Percentiles rank a stretch among this genome's conserved stretches.
Evolutionary conservation across 148 eudicot species (phyloP).

Genomic region (Fagopyrum esculentum): DNA sequence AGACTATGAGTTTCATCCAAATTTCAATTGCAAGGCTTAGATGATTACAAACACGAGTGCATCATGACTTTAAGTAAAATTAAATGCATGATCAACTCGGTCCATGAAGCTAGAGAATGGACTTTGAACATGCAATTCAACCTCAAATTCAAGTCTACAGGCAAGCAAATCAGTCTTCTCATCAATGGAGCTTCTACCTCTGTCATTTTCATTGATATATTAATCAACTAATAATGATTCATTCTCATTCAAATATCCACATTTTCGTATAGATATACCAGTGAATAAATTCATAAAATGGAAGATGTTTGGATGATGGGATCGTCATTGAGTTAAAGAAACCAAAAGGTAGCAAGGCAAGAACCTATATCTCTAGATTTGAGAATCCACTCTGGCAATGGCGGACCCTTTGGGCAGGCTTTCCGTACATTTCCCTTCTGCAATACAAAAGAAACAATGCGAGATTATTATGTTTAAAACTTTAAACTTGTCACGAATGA

Average conservation of each 20-base stretch:
- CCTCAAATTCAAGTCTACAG: background rate
- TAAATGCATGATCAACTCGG: background rate
- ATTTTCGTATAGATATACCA: background rate
- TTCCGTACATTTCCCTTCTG: constrained; percentile 89
- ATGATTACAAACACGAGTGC: background rate
- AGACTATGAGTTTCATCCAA: background rate
- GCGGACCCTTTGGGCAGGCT: constrained; percentile 71
- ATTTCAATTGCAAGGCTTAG: background rate
- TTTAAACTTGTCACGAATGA: background rate
- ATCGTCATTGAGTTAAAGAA: background rate
- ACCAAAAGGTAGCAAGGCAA: background rate
- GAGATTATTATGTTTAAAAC: background rate
- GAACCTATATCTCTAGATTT: constrained; percentile 86
- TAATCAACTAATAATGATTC: background rate
- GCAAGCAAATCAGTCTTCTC: background rate
- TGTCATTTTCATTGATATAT: background rate
- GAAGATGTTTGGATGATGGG: background rate
- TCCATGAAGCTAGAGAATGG: background rate
- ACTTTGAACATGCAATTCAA: background rate
- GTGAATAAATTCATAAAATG: background rate
- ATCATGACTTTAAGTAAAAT: background rate
- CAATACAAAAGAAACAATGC: constrained; percentile 17
- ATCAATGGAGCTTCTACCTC: background rate
- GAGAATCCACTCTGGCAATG: constrained; percentile 76
- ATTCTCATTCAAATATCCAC: background rate